These are phyloP conservation scores for Hanseniaspora gamundiae DNA, from an alignment of 1,139 yeast species.

Conservation along the genomic window DNA sequence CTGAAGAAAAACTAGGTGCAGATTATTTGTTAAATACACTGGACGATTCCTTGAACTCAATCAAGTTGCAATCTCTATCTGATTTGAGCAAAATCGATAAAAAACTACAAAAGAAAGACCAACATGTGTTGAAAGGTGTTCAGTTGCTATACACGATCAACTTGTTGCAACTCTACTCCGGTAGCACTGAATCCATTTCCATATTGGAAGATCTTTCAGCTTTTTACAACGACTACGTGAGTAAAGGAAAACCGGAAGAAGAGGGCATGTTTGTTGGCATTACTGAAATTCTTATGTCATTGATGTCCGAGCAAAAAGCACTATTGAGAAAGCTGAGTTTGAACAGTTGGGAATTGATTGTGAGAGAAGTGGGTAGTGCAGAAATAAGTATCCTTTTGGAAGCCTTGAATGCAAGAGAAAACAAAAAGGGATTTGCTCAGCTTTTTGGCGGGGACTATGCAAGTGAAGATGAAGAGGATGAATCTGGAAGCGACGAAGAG, in stretches of 20 bases:
- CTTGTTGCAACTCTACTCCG: constrained; percentile 64
- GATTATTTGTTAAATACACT: constrained; percentile 31
- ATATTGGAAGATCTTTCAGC: constrained; percentile 61
- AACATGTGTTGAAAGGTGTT: constrained; percentile 24
- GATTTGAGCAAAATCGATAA: constrained; percentile 37
- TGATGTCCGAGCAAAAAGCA: constrained; percentile 60
- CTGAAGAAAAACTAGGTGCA: constrained; percentile 23
- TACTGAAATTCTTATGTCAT: constrained; percentile 69
- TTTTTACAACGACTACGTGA: constrained; percentile 35
- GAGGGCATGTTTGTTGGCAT: constrained; percentile 42
- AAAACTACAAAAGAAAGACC: constrained; percentile 9
- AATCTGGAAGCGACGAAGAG: constrained; percentile 26
- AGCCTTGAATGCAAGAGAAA: constrained; percentile 64
- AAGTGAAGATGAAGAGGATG: constrained; percentile 28
- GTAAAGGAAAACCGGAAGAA: constrained; percentile 21
- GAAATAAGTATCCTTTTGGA: constrained; percentile 52
- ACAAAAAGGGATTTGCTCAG: constrained; percentile 66
- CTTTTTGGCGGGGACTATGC: constrained; percentile 60
- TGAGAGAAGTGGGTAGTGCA: constrained; percentile 34
- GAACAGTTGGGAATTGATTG: constrained; percentile 64
- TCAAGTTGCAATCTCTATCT: constrained; percentile 40
- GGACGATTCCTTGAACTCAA: constrained; percentile 40
- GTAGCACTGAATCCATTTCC: constrained; percentile 66
- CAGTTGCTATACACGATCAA: constrained; percentile 72
- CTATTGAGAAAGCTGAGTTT: constrained; percentile 60